Base-by-base conservation (phyloP, 345 rosid genomes). In the Citrus sp. region DNA sequence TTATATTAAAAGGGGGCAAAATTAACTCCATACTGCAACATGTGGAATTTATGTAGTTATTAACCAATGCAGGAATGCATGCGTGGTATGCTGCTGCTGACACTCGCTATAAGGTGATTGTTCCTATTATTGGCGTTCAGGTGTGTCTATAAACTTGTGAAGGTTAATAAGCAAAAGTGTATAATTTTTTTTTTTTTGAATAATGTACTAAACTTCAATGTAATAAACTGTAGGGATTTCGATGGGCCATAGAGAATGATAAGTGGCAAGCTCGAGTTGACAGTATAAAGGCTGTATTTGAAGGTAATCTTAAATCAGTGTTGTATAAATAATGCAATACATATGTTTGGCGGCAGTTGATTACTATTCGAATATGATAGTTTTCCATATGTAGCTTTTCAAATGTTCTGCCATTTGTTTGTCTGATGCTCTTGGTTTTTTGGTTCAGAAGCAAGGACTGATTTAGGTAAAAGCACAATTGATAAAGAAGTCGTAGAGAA, bases 11-110 rank as follows among this genome's bases (percentile, higher is more conserved):
- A 54, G 6, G 60, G 69, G n/a, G 58, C 60, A 12, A 67, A 68
- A 24, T 81, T 64, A n/a, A 66, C 55, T 40, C 54, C 63, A 10
- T 76, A 37, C 38, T 79, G 27, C 75, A 68, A 28, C 14, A 42
- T 71, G 63, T 21, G 30, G 63, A 81, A 58, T 42, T 72, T 40
- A 35, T 67, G 61, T 71, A 77, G 55, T 58, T 68, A 74, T 32
- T 71, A 82, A 40, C 19, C 37, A 78, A 71, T 81, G 77, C 85
- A 95, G 99, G 98, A 68, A 95, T 95, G 98, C 98, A 94, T 85
- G 97, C 97, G 18, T 96, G 98, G 95, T 92, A 94, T 84, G 99
- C 89, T 88, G 97, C 84, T 78, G 95, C 82, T 62, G 97, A 96
- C 82, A 86, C 86, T 9, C 89, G 97, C 75, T 94, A 89, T 78